These are phyloP conservation scores for Astrephomene gubernaculifera DNA, from an alignment of 139 green algal genomes.

Conservation along the genomic window DNA sequence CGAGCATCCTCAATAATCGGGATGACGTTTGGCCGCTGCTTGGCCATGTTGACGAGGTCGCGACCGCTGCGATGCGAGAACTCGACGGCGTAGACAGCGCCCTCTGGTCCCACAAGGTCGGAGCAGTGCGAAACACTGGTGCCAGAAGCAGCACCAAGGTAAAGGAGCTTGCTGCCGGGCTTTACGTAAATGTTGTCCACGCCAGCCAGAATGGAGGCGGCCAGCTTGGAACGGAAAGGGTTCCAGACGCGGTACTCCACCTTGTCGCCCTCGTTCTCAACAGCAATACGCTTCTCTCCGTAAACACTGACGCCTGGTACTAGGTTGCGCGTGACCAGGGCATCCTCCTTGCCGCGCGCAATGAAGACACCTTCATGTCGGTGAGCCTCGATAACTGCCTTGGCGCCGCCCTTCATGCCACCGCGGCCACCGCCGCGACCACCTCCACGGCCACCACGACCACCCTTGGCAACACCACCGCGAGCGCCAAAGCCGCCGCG, in stretches of 20 bases:
- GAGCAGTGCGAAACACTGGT: constrained; percentile 96
- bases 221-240: constrained; percentile 99
- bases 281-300: constrained; percentile 96
- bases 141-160: constrained; percentile 94
- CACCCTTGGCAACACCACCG: constrained; percentile 43
- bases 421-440: constrained; percentile 74
- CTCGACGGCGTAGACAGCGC: constrained; percentile 98
- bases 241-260: constrained; percentile 99
- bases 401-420: constrained; percentile 92
- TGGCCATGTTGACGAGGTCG: constrained; percentile 99
- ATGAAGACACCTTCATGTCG: constrained; percentile 98
- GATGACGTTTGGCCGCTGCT: constrained; percentile 99
- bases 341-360: constrained; percentile 97
- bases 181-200: constrained; percentile 99
- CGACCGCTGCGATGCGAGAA: constrained; percentile 97
- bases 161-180: constrained; percentile 94
- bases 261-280: constrained; percentile 87
- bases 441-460: constrained; percentile 47
- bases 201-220: constrained; percentile 96
- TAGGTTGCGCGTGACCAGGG: constrained; percentile 97
- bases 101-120: constrained; percentile 93
- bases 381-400: constrained; percentile 93
- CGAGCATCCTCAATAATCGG: constrained; percentile 99
- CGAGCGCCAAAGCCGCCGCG: constrained; percentile 49
- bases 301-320: constrained; percentile 97